These are phyloP conservation scores for Trichaptum fuscoviolaceum DNA, from an alignment of 768 basidiomycete species.

Conservation along the genomic window DNA sequence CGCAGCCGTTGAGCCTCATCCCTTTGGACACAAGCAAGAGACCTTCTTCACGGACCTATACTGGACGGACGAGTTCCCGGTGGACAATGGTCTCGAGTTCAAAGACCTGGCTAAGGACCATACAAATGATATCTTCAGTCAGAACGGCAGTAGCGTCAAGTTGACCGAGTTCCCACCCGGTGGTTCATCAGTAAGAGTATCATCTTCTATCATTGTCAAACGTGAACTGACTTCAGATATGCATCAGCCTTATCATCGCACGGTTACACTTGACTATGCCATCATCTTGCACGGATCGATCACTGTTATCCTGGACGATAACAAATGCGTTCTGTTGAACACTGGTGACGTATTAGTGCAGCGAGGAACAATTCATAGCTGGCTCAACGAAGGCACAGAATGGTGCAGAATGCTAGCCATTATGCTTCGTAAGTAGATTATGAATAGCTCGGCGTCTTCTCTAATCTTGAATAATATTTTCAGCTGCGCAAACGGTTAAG, in stretches of 20 bases:
- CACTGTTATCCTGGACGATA: conserved; percentile 20
- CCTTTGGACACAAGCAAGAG: not conserved
- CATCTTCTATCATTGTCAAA: not conserved
- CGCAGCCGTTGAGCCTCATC: not conserved
- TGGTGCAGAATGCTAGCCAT: conserved; percentile 23
- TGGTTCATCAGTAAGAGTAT: not conserved
- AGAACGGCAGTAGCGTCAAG: not conserved
- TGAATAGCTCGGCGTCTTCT: no score
- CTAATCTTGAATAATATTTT: no score
- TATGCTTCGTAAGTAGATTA: conserved; percentile 13
- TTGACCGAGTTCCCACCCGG: not conserved
- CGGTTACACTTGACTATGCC: conserved; percentile 20
- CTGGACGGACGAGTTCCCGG: conserved; percentile 11
- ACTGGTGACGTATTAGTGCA: conserved; percentile 21
- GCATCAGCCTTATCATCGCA: conserved; percentile 18
- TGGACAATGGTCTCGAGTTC: conserved; percentile 5
- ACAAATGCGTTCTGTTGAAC: conserved; percentile 16
- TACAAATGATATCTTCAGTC: not conserved
- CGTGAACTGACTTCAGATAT: not conserved
- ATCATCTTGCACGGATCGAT: conserved; percentile 19
- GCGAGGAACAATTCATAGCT: conserved; percentile 21
- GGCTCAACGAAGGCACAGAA: conserved; percentile 21
- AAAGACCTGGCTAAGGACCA: not conserved
- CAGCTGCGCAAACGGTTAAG: no score
- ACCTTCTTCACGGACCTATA: conserved; percentile 6